Evolutionary conservation across 306 rosid species (phyloP).

Genomic region (Begonia peltatifolia): DNA sequence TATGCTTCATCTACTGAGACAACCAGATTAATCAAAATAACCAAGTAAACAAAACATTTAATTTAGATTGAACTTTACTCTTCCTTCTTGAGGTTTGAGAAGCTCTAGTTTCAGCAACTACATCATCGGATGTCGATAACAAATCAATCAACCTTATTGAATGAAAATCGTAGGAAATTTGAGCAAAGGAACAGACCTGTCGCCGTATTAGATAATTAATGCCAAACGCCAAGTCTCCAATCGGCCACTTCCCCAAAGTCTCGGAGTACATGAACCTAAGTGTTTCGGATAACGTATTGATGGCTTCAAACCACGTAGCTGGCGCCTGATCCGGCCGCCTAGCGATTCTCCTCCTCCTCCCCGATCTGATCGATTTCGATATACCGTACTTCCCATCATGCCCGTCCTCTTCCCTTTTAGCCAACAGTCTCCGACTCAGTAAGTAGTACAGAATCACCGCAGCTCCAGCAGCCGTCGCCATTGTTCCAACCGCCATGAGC

Average conservation of each 20-base stretch:
- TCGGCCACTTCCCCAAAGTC: constrained; percentile 93
- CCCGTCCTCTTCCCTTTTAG: constrained; percentile 31
- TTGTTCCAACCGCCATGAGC: constrained; percentile 82
- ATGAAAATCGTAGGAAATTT: constrained; percentile 1
- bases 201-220: constrained; percentile 82
- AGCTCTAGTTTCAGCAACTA: too few species aligned
- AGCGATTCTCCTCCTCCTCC: constrained; percentile 44
- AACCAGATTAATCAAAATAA: not conserved
- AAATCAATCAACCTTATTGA: not conserved
- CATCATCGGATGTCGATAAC: too few species aligned
- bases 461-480: constrained; percentile 95
- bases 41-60: too few species aligned
- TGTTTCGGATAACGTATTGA: constrained; percentile 69
- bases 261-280: constrained; percentile 79
- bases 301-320: constrained; percentile 72
- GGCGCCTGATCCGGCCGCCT: constrained; percentile 97
- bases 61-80: too few species aligned
- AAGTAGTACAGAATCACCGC: constrained; percentile 53
- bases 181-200: constrained; percentile 36
- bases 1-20: not conserved
- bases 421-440: constrained; percentile 32
- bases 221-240: constrained; percentile 96
- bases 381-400: constrained; percentile 18
- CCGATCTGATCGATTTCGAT: constrained; percentile 51
- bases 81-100: too few species aligned